Evolutionary conservation across 176 grass and related monocot species (phyloP).

Genomic region (Elymus sibiricus): DNA sequence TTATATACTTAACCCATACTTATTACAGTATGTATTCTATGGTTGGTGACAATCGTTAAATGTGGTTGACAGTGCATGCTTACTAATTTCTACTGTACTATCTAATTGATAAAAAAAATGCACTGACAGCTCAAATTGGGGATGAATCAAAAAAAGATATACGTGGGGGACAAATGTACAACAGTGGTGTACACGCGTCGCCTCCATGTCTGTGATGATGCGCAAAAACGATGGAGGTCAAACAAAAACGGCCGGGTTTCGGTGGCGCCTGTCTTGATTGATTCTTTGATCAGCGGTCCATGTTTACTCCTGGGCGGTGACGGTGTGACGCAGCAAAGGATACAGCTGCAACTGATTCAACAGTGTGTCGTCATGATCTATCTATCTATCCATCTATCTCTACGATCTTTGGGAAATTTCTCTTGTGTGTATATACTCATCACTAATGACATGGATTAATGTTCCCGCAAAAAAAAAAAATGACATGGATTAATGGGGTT

Average conservation of each 20-base stretch:
- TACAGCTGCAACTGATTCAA: not conserved
- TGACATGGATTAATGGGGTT: not conserved
- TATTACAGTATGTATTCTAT: not conserved
- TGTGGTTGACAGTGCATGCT: not conserved
- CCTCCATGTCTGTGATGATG: no score
- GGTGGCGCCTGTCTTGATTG: not conserved
- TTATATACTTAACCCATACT: not conserved
- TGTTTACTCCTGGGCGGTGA: not conserved
- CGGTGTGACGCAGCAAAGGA: not conserved
- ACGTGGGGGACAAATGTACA: not conserved
- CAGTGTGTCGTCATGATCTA: not conserved
- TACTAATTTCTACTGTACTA: not conserved
- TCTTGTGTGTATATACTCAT: not conserved
- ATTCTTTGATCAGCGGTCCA: not conserved
- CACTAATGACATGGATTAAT: not conserved
- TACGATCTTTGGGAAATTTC: not conserved
- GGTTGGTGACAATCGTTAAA: not conserved
- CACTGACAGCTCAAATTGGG: not conserved
- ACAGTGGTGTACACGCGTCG: not conserved
- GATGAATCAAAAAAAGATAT: not conserved
- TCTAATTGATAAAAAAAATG: not conserved
- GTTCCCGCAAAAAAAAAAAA: no score
- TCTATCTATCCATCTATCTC: not conserved
- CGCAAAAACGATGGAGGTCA: not conserved
- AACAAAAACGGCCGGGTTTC: not conserved